phyloP scores from a whole-genome alignment of 441 rosid species.

The Theobroma grandiflorum region DNA sequence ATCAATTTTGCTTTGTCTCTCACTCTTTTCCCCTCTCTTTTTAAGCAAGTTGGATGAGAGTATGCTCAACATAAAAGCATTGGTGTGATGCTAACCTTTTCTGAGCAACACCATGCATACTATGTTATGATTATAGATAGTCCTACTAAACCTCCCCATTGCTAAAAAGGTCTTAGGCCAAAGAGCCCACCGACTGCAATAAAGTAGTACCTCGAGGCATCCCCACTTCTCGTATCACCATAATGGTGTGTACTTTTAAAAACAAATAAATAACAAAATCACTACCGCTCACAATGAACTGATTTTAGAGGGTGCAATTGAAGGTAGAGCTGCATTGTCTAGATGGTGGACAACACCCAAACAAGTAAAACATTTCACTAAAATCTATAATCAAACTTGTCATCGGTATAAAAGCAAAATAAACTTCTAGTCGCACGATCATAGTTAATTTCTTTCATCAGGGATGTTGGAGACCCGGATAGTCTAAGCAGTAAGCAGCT shows the following conservation, averaged over 20 bases:
- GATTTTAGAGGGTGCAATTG: constrained; percentile 2
- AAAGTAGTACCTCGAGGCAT: background rate
- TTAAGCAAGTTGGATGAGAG: background rate
- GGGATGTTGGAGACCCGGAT: background rate
- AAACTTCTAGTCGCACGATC: background rate
- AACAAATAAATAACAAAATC: background rate
- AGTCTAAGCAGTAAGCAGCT: background rate
- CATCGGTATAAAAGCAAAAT: background rate
- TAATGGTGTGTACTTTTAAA: background rate
- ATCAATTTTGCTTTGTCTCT: background rate
- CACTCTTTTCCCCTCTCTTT: background rate
- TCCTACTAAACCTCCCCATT: background rate
- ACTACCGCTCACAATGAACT: background rate
- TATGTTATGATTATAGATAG: background rate
- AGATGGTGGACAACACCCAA: background rate
- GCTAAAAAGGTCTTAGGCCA: background rate
- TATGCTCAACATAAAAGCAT: background rate
- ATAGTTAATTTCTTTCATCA: background rate
- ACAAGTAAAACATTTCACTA: constrained; percentile 1
- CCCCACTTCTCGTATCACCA: background rate
- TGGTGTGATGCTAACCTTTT: background rate
- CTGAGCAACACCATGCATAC: background rate
- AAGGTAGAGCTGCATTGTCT: background rate
- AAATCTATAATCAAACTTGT: background rate
- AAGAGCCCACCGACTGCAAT: background rate